These are phyloP conservation scores for Erucastrum elatum DNA, from an alignment of 345 rosid genomes.

Conservation along the genomic window DNA sequence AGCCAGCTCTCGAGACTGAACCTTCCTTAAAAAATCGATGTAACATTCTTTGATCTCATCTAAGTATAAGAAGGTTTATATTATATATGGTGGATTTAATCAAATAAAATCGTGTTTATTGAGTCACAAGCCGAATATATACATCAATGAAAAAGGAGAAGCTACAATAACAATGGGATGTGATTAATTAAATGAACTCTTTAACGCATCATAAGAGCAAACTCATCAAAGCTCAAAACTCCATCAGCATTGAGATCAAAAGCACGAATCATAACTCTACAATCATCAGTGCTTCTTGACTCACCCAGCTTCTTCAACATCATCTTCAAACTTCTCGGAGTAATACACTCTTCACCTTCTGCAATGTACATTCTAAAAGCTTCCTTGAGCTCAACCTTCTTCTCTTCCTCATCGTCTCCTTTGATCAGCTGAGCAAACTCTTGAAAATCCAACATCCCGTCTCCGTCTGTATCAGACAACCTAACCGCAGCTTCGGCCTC, in stretches of 20 bases:
- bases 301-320: slow-evolving; percentile 60
- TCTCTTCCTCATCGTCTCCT: slow-evolving; percentile 46
- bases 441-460: slow-evolving; percentile 55
- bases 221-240: slow-evolving; percentile 69
- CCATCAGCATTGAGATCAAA: slow-evolving; percentile 76
- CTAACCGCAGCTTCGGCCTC: slow-evolving; percentile 58
- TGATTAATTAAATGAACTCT: too few relatives aligned
- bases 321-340: slow-evolving; percentile 57
- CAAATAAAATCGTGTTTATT: slow-evolving; percentile 15
- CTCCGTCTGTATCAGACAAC: slow-evolving; percentile 56
- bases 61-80: background rate
- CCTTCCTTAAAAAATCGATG: background rate
- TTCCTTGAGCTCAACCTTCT: slow-evolving; percentile 45
- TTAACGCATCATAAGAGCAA: slow-evolving; percentile 63
- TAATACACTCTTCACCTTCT: slow-evolving; percentile 58
- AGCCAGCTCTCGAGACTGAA: background rate
- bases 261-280: slow-evolving; percentile 57
- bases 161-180: background rate
- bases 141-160: background rate
- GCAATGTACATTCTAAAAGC: slow-evolving; percentile 61
- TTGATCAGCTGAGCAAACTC: slow-evolving; percentile 58
- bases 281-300: slow-evolving; percentile 50
- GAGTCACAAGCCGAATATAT: background rate
- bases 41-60: background rate
- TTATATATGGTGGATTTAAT: background rate